Conservation (phyloP, 768 basidiomycete species). For the Pilatotrama ljubarskyi region DNA sequence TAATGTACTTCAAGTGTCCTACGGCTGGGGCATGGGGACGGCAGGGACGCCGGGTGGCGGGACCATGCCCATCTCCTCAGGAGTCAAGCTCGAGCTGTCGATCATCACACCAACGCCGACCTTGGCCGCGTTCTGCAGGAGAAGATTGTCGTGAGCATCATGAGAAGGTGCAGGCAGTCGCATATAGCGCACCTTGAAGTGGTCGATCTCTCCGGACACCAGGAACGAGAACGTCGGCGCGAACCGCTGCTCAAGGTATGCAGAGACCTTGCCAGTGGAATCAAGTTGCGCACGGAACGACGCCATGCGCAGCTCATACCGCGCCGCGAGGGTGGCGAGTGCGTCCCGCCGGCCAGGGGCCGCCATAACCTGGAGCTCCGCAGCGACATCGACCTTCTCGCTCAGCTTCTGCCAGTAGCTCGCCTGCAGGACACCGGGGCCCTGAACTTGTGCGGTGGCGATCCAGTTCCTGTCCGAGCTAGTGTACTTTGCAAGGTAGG, state of each 20-base stretch:
- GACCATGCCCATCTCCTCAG: constrained; percentile 71
- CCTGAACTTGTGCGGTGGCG: constrained; percentile 88
- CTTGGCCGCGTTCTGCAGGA: constrained; percentile 80
- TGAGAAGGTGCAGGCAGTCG: neutral
- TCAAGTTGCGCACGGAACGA: constrained; percentile 95
- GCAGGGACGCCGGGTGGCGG: constrained; percentile 27
- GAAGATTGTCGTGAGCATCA: neutral
- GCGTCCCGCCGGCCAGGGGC: constrained; percentile 84
- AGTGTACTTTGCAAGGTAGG: constrained; percentile 82
- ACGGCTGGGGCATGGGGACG: constrained; percentile 19
- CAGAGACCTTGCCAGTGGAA: constrained; percentile 92
- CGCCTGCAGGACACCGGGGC: constrained; percentile 79
- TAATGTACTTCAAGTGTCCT: constrained; percentile 16
- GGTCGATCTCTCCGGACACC: constrained; percentile 96
- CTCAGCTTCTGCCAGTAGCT: constrained; percentile 97
- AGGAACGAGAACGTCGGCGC: constrained; percentile 94
- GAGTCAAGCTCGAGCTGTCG: constrained; percentile 78
- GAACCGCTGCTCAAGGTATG: constrained; percentile 93
- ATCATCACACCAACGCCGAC: constrained; percentile 98
- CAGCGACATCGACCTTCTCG: constrained; percentile 96
- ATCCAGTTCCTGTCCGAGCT: constrained; percentile 79
- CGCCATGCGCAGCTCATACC: constrained; percentile 93
- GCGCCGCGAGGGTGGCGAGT: constrained; percentile 90
- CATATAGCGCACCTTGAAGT: constrained; percentile 75
- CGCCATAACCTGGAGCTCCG: constrained; percentile 84